Conservation (phyloP, 2,329 filamentous ascomycete species). For the Trichoderma simmonsii region DNA sequence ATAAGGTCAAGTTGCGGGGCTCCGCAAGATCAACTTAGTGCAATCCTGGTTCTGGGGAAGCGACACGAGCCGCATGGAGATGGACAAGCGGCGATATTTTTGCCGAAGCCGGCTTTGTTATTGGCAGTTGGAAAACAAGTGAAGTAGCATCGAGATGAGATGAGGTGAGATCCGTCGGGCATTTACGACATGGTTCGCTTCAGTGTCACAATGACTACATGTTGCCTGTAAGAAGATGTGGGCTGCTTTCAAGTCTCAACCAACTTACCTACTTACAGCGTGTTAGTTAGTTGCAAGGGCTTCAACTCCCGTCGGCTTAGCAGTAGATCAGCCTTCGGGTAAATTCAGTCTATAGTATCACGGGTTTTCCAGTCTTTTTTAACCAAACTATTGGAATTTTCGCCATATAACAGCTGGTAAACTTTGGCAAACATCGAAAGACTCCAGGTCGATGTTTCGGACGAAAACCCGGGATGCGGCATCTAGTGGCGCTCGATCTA, state of each 20-base stretch:
- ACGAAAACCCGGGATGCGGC: neutral
- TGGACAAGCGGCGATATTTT: neutral
- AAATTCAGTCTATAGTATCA: neutral
- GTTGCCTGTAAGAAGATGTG: neutral
- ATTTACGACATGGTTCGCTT: neutral
- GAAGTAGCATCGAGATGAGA: neutral
- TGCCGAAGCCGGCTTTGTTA: neutral
- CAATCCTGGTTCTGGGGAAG: slow-evolving; percentile 3
- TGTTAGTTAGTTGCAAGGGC: neutral
- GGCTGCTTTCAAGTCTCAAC: neutral
- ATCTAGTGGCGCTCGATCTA: slow-evolving; percentile 11
- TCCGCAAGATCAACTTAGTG: slow-evolving; percentile 9
- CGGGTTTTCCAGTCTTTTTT: neutral
- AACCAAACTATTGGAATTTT: neutral
- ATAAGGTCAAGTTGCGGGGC: slow-evolving; percentile 11
- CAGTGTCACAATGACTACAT: neutral
- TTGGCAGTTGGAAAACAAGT: neutral
- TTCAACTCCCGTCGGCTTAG: neutral
- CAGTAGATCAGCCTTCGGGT: neutral
- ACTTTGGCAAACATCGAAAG: neutral
- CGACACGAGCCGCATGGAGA: neutral
- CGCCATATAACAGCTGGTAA: neutral
- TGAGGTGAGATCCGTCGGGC: slow-evolving; percentile 4
- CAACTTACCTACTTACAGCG: neutral
- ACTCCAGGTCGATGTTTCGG: neutral